Conservation (phyloP, 2,329 filamentous ascomycete genomes). For the Xylariales sp. region DNA sequence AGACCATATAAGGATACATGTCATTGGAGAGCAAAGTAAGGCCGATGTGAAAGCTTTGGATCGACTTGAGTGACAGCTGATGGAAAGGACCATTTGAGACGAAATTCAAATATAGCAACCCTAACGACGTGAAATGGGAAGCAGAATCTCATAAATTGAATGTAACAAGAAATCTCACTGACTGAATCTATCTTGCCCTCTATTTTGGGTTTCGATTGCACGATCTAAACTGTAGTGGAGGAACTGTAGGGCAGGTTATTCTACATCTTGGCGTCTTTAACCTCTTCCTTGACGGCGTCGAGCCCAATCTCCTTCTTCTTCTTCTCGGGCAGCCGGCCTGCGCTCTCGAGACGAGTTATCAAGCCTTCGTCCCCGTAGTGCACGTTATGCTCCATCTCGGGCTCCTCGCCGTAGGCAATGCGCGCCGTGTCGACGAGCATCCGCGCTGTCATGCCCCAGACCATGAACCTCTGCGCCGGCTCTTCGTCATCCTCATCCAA, state of each 20-base stretch:
- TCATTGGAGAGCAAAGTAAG: no score
- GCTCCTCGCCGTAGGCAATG: conserved; percentile 76
- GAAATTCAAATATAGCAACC: no score
- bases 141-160: no score
- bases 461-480: conserved; percentile 61
- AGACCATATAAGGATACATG: neutral
- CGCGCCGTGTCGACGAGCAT: conserved; percentile 86
- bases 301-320: conserved; percentile 28
- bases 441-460: conserved; percentile 92
- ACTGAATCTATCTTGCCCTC: no score
- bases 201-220: no score
- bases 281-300: conserved; percentile 26
- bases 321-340: conserved; percentile 44
- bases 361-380: conserved; percentile 49
- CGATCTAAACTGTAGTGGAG: no score
- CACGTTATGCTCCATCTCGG: conserved; percentile 71
- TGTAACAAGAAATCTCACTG: no score
- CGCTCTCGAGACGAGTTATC: conserved; percentile 38
- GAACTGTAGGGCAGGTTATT: no score
- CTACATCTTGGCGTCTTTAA: conserved; percentile 38
- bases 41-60: no score
- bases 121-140: no score
- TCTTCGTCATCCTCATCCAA: conserved; percentile 35
- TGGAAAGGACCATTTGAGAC: no score
- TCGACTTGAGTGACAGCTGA: neutral